phyloP scores from a whole-genome alignment of 441 rosid genomes.

The Gossypium lobatum region DNA sequence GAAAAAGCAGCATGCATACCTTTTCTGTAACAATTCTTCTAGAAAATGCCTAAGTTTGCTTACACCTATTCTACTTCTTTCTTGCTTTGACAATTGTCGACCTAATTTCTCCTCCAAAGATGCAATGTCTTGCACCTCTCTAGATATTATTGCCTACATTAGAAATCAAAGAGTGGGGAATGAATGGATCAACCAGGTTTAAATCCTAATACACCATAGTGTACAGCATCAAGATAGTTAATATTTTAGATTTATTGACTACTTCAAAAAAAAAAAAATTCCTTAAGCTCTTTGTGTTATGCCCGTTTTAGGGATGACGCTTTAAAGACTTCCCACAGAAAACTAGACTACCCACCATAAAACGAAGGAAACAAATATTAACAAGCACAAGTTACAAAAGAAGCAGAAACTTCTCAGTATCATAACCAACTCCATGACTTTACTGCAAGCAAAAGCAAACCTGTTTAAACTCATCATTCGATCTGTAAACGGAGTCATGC shows the following conservation, averaged over 20 bases:
- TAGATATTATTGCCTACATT: conserved; percentile 56
- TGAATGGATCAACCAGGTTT: neutral
- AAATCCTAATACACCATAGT: neutral
- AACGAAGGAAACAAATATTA: neutral
- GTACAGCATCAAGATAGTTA: conserved; percentile 2
- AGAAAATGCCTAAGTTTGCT: conserved; percentile 83
- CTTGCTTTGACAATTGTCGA: conserved; percentile 68
- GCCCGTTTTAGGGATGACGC: neutral
- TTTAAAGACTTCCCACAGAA: neutral
- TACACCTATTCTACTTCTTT: conserved; percentile 78
- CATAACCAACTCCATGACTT: conserved; percentile 3
- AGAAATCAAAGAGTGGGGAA: neutral
- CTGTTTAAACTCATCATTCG: conserved; percentile 92
- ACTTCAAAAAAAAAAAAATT: neutral
- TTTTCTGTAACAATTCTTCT: conserved; percentile 83
- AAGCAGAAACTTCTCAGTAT: neutral
- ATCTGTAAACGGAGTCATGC: conserved; percentile 67
- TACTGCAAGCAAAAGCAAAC: conserved; percentile 28
- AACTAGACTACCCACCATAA: neutral
- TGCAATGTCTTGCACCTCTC: conserved; percentile 70
- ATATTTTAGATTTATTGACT: neutral
- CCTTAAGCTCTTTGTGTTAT: neutral
- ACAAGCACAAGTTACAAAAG: neutral
- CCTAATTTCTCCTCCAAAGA: conserved; percentile 82
- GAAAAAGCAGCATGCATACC: conserved; percentile 30